Conservation (phyloP, 768 basidiomycete genomes). For the Pleurotus citrinopileatus region DNA sequence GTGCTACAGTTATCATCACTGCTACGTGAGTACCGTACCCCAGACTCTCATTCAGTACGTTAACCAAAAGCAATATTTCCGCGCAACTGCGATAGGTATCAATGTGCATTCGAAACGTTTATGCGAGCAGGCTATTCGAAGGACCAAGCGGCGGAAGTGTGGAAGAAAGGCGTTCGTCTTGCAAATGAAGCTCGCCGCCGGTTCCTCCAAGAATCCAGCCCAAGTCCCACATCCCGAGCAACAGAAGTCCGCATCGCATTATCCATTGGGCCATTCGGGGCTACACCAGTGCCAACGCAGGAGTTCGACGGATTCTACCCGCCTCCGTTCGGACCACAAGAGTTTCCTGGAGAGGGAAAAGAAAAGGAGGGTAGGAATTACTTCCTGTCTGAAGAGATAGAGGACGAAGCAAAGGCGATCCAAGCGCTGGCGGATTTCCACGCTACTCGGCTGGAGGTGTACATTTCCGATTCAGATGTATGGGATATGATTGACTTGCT, state of each 20-base stretch:
- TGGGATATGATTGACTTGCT: constrained; percentile 62
- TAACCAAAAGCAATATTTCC: no score
- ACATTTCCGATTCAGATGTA: constrained; percentile 40
- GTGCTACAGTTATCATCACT: constrained; percentile 64
- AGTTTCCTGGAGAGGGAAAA: constrained; percentile 22
- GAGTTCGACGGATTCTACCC: constrained; percentile 79
- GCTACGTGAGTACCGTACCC: constrained; percentile 59
- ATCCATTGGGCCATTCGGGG: constrained; percentile 75
- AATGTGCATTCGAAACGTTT: constrained; percentile 58
- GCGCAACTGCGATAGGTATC: no score
- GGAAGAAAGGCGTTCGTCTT: constrained; percentile 51
- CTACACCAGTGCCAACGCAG: constrained; percentile 59
- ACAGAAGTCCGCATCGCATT: constrained; percentile 60
- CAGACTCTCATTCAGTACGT: no score
- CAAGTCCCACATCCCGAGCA: constrained; percentile 6
- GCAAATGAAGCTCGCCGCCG: constrained; percentile 43
- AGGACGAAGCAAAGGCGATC: constrained; percentile 36
- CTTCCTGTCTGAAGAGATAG: constrained; percentile 29
- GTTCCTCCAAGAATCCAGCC: constrained; percentile 25
- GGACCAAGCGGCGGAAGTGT: constrained; percentile 40
- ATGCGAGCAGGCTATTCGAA: constrained; percentile 44
- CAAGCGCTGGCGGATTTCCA: constrained; percentile 62
- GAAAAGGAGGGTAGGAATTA: constrained; percentile 32
- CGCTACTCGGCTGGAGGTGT: constrained; percentile 53
- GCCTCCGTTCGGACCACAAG: constrained; percentile 64